Evolutionary conservation across 78 protist genomes (phyloP).

Genomic region (Thecamonas trahens): DNA sequence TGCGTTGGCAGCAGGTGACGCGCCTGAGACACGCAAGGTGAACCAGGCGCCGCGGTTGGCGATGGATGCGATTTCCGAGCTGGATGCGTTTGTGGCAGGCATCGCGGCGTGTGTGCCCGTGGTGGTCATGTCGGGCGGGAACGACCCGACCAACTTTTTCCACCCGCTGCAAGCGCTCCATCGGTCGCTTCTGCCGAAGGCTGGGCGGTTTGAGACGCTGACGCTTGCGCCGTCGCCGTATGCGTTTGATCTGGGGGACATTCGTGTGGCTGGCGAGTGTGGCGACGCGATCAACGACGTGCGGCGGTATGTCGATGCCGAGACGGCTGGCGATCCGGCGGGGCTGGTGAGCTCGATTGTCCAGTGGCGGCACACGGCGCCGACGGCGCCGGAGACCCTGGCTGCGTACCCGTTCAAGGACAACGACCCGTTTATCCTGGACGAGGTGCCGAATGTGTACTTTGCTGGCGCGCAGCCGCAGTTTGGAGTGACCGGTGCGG

Average conservation of each 20-base stretch:
- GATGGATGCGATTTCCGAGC: not conserved
- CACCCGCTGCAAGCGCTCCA: constrained; percentile 52
- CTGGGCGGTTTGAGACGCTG: not conserved
- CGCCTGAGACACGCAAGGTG: not conserved
- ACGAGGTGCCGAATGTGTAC: constrained; percentile 22
- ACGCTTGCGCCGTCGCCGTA: not conserved
- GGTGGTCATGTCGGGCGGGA: constrained; percentile 42
- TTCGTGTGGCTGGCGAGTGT: constrained; percentile 10
- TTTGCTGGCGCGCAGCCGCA: no score
- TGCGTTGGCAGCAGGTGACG: not conserved
- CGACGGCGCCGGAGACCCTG: constrained; percentile 47
- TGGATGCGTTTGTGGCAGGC: constrained; percentile 10
- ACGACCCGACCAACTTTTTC: constrained; percentile 30
- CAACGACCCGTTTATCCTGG: constrained; percentile 28
- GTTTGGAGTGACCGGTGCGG: no score
- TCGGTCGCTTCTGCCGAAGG: not conserved
- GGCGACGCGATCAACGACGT: constrained; percentile 23
- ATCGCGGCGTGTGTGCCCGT: constrained; percentile 11
- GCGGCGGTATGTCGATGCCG: not conserved
- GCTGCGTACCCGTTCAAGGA: constrained; percentile 27
- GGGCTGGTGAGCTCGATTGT: not conserved
- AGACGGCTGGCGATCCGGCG: not conserved
- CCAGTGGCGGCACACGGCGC: constrained; percentile 17
- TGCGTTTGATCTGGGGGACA: not conserved
- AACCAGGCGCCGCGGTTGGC: not conserved